Evolutionary conservation across 106 monocot genomes (phyloP), one percentile per base, ranked within the genome.

Genomic region (Apostasia shenzhenica): DNA sequence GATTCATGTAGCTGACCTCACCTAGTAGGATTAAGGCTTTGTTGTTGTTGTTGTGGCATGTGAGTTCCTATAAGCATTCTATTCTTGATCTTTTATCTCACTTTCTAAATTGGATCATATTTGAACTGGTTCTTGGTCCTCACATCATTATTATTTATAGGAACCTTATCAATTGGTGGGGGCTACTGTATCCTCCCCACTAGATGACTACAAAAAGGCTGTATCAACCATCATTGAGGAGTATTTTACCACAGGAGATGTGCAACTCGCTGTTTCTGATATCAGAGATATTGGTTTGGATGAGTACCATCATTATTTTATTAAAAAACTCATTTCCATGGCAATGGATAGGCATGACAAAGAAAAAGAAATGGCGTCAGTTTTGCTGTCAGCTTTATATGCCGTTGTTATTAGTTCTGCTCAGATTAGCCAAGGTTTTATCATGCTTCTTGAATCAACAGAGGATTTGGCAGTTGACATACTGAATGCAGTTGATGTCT

Each of bases 291-390:
- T 97, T 44, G 86, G 82, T 7, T 82, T 77, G 67, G 78, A 76
- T 44, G 89, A 92, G 63, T 97, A 81, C 76, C 92, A 85, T 73
- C 72, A 76, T 59, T 89, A 85, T 63, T 97, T 97, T 65, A 84
- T 97, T 41, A 97, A 97, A 79, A 92, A 71, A 58, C 86, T 97
- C 45, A 86, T 97, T 6, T 97, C 95, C 13, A 89, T 85, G 77
- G 92, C 95, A 45, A 86, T 97, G 92, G 95, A 97, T 61, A 78
- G 86, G 57, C 92, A 89, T 73, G 95, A 89, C 73, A 97, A 92
- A 67, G 92, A 97, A 81, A 97, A 92, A 67, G 95, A 97, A 57
- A 97, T 97, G 95, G 82, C 95, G 6, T 89, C 95, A 9, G 95
- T 97, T 45, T 72, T 97, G 58, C 68, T 97, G 45, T 97, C 95